Conservation (phyloP, 768 basidiomycete species). For the Hydnomerulius pinastri region DNA sequence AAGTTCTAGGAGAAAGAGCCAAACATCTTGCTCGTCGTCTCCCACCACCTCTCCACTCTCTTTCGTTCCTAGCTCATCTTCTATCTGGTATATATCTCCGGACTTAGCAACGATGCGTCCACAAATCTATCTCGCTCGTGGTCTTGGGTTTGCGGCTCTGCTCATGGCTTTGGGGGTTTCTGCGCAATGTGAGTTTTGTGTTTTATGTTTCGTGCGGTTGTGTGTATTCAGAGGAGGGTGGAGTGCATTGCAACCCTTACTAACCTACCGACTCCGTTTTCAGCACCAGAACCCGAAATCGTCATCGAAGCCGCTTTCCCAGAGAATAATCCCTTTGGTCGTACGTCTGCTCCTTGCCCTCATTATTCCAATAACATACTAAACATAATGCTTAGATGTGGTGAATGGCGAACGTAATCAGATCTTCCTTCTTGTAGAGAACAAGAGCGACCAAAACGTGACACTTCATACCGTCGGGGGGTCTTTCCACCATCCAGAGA, state of each 20-base stretch:
- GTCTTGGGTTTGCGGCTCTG: conserved; percentile 29
- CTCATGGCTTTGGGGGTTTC: conserved; percentile 30
- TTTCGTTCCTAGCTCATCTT: neutral
- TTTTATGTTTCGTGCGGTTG: neutral
- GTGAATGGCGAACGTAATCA: conserved; percentile 83
- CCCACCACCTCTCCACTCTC: neutral
- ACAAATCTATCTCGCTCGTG: conserved; percentile 27
- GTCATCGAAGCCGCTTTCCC: conserved; percentile 57
- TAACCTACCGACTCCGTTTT: neutral
- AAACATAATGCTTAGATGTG: conserved; percentile 52
- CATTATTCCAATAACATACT: conserved; percentile 12
- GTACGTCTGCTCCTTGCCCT: conserved; percentile 44
- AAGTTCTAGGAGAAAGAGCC: neutral
- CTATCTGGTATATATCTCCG: neutral
- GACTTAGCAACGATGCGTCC: conserved; percentile 33
- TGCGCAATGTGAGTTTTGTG: conserved; percentile 26
- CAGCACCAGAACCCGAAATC: conserved; percentile 54
- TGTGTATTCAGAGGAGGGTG: neutral
- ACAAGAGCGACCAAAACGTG: conserved; percentile 71
- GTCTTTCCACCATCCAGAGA: conserved; percentile 67
- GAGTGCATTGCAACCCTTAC: neutral
- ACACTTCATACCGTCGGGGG: conserved; percentile 67
- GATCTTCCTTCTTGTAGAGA: conserved; percentile 67
- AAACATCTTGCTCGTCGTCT: too few species aligned
- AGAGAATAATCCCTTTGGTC: conserved; percentile 73